Base-by-base conservation (phyloP, 1,284 basidiomycete genomes). In the Coniferiporia sulphurascens region DNA sequence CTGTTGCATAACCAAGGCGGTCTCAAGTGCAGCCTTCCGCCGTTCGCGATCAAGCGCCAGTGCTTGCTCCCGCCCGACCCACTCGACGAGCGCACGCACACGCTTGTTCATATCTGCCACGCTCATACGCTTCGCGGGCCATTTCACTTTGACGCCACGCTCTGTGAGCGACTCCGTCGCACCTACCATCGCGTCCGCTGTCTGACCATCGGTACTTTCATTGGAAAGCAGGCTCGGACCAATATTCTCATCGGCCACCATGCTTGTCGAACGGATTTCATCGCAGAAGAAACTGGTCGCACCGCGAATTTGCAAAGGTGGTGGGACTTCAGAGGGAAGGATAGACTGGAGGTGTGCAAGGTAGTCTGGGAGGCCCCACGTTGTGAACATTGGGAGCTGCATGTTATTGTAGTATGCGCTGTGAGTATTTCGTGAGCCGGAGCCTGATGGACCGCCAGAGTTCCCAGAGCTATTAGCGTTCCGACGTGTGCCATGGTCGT, bases 101-200 rank as follows among this genome's bases (percentile, higher is more conserved):
- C 96, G 86, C 76, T 98, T 98, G 71, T 94, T 91, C 93, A 99
- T 97, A 71, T 99, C 96, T 17, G 87, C 89, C 22, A 96, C 87
- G 65, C 95, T 97, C 82, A 89, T 94, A 55, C 96, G 82, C 72
- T 97, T 96, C 63, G 86, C 84, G 0, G 96, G 96, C 86, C 93
- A 99, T 66, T 92, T 91, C 60, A 98, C 89, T 71, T 93, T 91
- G 22, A 95, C 93, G 1, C 94, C 91, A 45, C 93, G 81, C 71
- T 98, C 95, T 65, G 61, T 62, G n/a, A 62, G 52, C 21, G 60
- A 55, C 34, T 58, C 60, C 34, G 60, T 58, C 21, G 56, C 60
- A 32, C 48, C 48, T 1, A 32, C 38, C n/a, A 50, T 21, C 15
- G 48, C 41, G 41, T 32, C 22, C 12, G 56, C 52, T 34, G 52